Conservation (phyloP, 2,329 filamentous ascomycete species). For the Dactylella cylindrospora region DNA sequence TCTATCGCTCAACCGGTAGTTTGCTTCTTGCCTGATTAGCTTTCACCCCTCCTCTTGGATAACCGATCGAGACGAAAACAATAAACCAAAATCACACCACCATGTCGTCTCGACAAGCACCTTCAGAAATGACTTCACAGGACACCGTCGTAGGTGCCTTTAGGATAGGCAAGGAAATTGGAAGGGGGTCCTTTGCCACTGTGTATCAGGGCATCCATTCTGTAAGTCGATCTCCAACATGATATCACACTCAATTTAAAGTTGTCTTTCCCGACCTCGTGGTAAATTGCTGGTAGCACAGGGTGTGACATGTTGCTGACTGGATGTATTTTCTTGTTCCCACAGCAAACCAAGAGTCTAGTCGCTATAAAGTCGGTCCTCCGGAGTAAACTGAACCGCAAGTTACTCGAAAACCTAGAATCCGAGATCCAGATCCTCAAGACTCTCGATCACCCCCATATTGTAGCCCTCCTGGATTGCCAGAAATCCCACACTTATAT, state of each 20-base stretch:
- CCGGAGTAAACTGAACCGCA: constrained; percentile 84
- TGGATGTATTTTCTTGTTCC: constrained; percentile 2
- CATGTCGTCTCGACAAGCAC: constrained; percentile 40
- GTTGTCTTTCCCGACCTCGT: constrained; percentile 38
- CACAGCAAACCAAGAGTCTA: constrained; percentile 72
- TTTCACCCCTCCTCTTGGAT: neutral
- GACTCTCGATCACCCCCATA: constrained; percentile 89
- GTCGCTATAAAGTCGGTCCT: constrained; percentile 98
- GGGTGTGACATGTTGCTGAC: neutral
- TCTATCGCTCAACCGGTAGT: neutral
- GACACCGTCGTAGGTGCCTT: constrained; percentile 56
- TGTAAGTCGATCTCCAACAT: constrained; percentile 60
- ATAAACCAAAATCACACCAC: neutral
- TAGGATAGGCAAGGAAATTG: constrained; percentile 82
- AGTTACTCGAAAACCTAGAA: constrained; percentile 93
- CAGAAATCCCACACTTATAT: constrained; percentile 84
- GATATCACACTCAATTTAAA: constrained; percentile 6
- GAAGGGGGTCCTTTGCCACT: constrained; percentile 95
- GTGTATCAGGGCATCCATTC: constrained; percentile 86
- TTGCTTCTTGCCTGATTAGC: constrained; percentile 7
- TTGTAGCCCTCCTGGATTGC: constrained; percentile 93
- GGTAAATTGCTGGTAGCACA: constrained; percentile 18
- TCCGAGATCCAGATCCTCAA: constrained; percentile 95
- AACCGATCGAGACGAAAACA: neutral
- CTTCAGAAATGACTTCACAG: constrained; percentile 40